Percentiles rank a stretch among this genome's conserved stretches.
Conservation (phyloP, 345 rosid species). For the sweet orange (Citrus sinensis) region DVS_A1.0 CM039165.1:35189501-35190000, state of each 20-base stretch:
- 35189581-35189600: constrained; percentile 62
- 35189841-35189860: constrained; percentile 75
- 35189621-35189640: constrained; percentile 87
- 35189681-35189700: constrained; percentile 99
- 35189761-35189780: not conserved
- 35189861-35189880: constrained; percentile 87
- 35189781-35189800: constrained; percentile 98
- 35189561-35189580: constrained; percentile 96
- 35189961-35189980: not conserved
- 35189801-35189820: constrained; percentile 69
- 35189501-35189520: not conserved
- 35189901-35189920: constrained; percentile 70
- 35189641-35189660: constrained; percentile 92
- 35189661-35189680: constrained; percentile 90
- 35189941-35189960: constrained; percentile 7
- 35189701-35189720: constrained; percentile 22
- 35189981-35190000: not conserved
- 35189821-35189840: constrained; percentile 53
- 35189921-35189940: constrained; percentile 60
- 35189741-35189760: constrained; percentile 7
- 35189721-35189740: constrained; percentile 10
- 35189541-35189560: constrained; percentile 59
- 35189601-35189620: constrained; percentile 66
- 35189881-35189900: constrained; percentile 98
- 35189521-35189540: constrained; percentile 4